A percentile compares a stretch with the other conserved stretches of the same genome.
Evolutionary conservation across 2,329 filamentous ascomycete genomes (phyloP).

Genomic region (Aschersonia sp.): DNA sequence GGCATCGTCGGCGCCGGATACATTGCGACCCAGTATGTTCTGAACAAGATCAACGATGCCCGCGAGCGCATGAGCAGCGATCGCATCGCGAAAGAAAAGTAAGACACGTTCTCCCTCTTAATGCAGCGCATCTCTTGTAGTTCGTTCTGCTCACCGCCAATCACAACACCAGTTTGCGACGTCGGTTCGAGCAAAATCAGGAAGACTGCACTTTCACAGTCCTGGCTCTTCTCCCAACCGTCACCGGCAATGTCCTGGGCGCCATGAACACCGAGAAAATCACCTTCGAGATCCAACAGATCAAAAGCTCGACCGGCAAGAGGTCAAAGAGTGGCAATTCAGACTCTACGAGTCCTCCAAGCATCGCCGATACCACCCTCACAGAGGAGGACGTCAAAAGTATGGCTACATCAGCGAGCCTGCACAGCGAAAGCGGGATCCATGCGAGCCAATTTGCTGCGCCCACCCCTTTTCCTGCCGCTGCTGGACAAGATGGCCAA

Average conservation of each 20-base stretch:
- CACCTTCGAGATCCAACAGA: conserved; percentile 84
- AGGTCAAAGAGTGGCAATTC: conserved; percentile 40
- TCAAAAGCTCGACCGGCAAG: conserved; percentile 53
- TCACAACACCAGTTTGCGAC: conserved; percentile 57
- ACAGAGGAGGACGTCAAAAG: conserved; percentile 76
- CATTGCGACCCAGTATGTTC: conserved; percentile 80
- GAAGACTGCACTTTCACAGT: conserved; percentile 98
- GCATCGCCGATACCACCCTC: conserved; percentile 54
- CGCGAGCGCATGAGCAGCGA: conserved; percentile 95
- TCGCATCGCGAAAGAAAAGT: conserved; percentile 95
- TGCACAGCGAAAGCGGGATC: conserved; percentile 68
- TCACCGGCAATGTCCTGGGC: conserved; percentile 76
- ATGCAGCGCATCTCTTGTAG: too few species aligned
- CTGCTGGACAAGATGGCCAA: conserved; percentile 17
- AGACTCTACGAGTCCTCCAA: conserved; percentile 36
- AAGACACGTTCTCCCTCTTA: conserved; percentile 6
- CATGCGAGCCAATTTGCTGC: conserved; percentile 65
- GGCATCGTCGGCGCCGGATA: conserved; percentile 84
- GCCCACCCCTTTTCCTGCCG: conserved; percentile 27
- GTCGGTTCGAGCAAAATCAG: conserved; percentile 96
- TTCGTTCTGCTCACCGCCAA: too few species aligned
- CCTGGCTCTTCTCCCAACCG: conserved; percentile 84
- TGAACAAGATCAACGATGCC: conserved; percentile 82
- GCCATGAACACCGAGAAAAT: conserved; percentile 84
- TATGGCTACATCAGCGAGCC: conserved; percentile 38